phyloP scores from a whole-genome alignment of 768 basidiomycete species.

The Mycena galopus region DNA sequence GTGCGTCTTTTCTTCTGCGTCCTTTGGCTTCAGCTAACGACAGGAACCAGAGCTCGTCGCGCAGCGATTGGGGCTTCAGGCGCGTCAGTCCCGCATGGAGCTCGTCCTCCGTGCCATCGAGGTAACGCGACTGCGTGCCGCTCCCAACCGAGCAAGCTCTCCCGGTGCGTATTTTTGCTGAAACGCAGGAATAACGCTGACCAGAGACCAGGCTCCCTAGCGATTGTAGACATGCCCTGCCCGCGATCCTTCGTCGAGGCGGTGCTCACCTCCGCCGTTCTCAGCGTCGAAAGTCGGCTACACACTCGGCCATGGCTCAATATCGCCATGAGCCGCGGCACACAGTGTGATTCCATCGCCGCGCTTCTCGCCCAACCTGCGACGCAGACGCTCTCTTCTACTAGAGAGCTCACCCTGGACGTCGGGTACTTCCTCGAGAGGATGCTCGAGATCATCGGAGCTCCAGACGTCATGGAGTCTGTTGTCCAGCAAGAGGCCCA shows the following conservation, averaged over 20 bases:
- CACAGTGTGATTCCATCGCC: slow-evolving; percentile 70
- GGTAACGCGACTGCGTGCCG: slow-evolving; percentile 73
- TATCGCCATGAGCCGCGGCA: slow-evolving; percentile 73
- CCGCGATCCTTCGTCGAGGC: slow-evolving; percentile 87
- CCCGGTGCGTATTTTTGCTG: slow-evolving; percentile 17
- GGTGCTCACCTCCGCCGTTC: slow-evolving; percentile 77
- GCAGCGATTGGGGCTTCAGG: slow-evolving; percentile 71
- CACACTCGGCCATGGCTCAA: slow-evolving; percentile 85
- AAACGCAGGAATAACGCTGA: too few relatives aligned
- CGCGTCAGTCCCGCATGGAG: slow-evolving; percentile 81
- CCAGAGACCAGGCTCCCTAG: slow-evolving; percentile 21
- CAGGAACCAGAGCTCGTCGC: slow-evolving; percentile 61
- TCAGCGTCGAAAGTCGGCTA: slow-evolving; percentile 84
- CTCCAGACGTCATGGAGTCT: slow-evolving; percentile 76
- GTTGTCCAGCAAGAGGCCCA: slow-evolving; percentile 61
- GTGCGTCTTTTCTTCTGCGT: too few relatives aligned
- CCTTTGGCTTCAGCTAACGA: too few relatives aligned
- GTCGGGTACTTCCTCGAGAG: slow-evolving; percentile 89
- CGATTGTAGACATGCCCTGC: slow-evolving; percentile 69
- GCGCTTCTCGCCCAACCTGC: slow-evolving; percentile 67
- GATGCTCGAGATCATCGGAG: slow-evolving; percentile 82
- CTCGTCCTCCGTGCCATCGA: slow-evolving; percentile 79
- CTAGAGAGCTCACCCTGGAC: slow-evolving; percentile 75
- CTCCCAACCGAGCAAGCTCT: slow-evolving; percentile 52
- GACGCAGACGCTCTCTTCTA: slow-evolving; percentile 57